phyloP scores from a whole-genome alignment of 345 rosid genomes.

The Raphanus sativus region DNA sequence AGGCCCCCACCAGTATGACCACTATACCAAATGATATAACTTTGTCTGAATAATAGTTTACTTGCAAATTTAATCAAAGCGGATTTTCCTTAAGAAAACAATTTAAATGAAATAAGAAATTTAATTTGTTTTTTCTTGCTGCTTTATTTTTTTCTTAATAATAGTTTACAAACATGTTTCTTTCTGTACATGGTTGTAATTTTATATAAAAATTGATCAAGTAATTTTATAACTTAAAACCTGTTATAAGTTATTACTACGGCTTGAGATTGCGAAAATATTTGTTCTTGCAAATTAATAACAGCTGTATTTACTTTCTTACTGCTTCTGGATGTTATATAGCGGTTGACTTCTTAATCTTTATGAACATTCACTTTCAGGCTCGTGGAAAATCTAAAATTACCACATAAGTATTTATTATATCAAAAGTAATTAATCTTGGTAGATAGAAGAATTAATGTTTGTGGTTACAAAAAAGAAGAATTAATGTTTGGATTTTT shows the following conservation, averaged over 20 bases:
- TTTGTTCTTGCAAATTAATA: background rate
- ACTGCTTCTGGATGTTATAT: background rate
- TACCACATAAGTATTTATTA: slow-evolving; percentile 6
- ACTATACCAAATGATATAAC: background rate
- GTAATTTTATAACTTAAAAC: no score
- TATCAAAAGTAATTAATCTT: no score
- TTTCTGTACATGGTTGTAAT: background rate
- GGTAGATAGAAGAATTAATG: no score
- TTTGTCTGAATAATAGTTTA: background rate
- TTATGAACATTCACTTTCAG: background rate
- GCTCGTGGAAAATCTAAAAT: background rate
- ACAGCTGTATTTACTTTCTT: background rate
- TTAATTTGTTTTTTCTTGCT: background rate
- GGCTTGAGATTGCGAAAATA: slow-evolving; percentile 19
- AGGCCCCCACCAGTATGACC: background rate
- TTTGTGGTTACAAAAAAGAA: no score
- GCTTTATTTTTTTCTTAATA: no score
- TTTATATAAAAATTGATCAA: no score
- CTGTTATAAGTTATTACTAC: background rate
- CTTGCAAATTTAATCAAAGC: background rate
- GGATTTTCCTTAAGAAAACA: background rate
- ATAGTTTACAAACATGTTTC: background rate
- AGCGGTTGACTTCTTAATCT: slow-evolving; percentile 10
- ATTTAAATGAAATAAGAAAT: background rate
- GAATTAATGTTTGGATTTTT: no score